These are phyloP conservation scores for Sugiyamaella paludigena DNA, from an alignment of 1,139 yeast genomes.

Conservation along the genomic window DNA sequence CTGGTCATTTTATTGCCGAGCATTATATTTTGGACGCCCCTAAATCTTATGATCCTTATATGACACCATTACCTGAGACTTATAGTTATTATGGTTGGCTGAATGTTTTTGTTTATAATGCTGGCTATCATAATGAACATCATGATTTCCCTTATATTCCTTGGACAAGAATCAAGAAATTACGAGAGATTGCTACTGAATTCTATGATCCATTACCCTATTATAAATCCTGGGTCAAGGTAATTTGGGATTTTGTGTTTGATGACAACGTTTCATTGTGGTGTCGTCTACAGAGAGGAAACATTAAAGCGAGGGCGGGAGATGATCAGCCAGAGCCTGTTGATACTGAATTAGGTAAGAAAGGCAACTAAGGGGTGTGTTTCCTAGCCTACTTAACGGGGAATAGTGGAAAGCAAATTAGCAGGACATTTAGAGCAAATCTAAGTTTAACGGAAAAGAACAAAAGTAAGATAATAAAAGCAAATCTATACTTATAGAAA, in stretches of 20 bases:
- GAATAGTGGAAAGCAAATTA: too few relatives aligned
- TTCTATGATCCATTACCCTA: constrained; percentile 79
- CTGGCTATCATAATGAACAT: constrained; percentile 91
- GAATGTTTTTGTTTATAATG: constrained; percentile 81
- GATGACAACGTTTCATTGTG: constrained; percentile 68
- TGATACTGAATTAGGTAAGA: not conserved
- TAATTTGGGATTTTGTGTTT: constrained; percentile 67
- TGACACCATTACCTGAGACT: constrained; percentile 63
- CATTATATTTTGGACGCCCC: constrained; percentile 75
- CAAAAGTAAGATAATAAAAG: too few relatives aligned
- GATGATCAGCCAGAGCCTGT: constrained; percentile 9
- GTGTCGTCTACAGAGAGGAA: constrained; percentile 70
- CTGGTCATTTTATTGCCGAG: constrained; percentile 94
- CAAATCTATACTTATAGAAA: too few relatives aligned
- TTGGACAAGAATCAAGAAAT: constrained; percentile 74
- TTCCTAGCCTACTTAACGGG: too few relatives aligned
- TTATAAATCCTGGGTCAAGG: constrained; percentile 77
- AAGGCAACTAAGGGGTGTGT: too few relatives aligned
- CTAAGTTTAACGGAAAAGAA: too few relatives aligned
- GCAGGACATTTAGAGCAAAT: too few relatives aligned
- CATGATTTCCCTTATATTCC: constrained; percentile 94
- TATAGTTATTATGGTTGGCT: constrained; percentile 84
- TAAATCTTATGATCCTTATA: constrained; percentile 36
- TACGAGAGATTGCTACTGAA: constrained; percentile 69
- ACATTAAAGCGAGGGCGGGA: constrained; percentile 15